Evolutionary conservation across 208 protist species (phyloP).

Genomic region (Leishmania martiniquensis): DNA sequence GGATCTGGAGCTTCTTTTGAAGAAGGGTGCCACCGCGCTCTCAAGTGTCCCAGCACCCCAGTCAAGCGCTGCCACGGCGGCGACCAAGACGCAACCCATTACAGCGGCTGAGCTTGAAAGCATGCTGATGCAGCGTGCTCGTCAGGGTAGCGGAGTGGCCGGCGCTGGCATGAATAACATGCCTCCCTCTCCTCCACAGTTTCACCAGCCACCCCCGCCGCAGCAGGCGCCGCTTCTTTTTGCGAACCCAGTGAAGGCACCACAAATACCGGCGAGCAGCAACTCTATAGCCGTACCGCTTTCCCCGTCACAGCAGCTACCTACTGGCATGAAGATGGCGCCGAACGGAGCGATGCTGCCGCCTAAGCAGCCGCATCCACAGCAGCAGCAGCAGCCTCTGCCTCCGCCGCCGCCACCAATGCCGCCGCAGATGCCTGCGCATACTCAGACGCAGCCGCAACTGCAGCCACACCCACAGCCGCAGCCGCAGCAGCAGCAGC

Average conservation of each 20-base stretch:
- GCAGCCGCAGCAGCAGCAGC: constrained; percentile 32
- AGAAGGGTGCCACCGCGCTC: constrained; percentile 23
- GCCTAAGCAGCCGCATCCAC: constrained; percentile 16
- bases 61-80: neutral
- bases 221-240: constrained; percentile 18
- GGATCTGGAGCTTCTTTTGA: constrained; percentile 66
- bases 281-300: constrained; percentile 9
- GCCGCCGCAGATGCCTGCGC: neutral
- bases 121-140: constrained; percentile 52
- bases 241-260: constrained; percentile 16
- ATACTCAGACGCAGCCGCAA: constrained; percentile 7
- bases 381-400: constrained; percentile 10
- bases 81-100: constrained; percentile 35
- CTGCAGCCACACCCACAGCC: constrained; percentile 2
- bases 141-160: constrained; percentile 17
- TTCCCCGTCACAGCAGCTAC: constrained; percentile 26
- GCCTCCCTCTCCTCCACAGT: constrained; percentile 26
- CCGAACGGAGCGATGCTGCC: constrained; percentile 16
- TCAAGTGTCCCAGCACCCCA: neutral
- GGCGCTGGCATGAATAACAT: neutral
- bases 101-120: constrained; percentile 61
- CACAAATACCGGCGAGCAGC: constrained; percentile 11
- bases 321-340: constrained; percentile 16
- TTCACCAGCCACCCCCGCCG: neutral
- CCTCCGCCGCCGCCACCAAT: constrained; percentile 16